These are phyloP conservation scores for Mycena sanguinolenta DNA, from an alignment of 768 basidiomycete species.

Conservation along the genomic window DNA sequence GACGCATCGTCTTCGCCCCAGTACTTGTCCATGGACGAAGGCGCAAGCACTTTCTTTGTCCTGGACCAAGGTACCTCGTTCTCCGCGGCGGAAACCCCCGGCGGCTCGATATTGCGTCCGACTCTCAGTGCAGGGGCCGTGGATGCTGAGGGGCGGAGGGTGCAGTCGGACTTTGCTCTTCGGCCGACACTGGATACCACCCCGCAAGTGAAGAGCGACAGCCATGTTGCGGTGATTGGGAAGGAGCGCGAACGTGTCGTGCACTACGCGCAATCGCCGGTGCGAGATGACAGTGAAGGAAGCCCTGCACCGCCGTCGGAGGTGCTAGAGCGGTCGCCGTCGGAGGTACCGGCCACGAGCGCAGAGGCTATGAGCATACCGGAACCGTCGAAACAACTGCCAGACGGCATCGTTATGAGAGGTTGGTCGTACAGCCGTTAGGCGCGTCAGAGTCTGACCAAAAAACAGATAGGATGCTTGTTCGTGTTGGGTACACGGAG, in stretches of 20 bases:
- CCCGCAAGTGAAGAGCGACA: conserved; percentile 32
- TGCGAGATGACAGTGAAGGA: conserved; percentile 11
- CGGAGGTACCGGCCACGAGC: conserved; percentile 71
- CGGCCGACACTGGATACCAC: conserved; percentile 22
- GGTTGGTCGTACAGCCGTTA: conserved; percentile 60
- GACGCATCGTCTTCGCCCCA: conserved; percentile 21
- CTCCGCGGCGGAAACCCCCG: conserved; percentile 4
- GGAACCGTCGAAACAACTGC: conserved; percentile 39
- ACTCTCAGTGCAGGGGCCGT: background rate
- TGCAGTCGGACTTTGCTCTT: conserved; percentile 25
- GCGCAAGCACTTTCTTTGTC: background rate
- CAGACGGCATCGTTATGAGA: conserved; percentile 77
- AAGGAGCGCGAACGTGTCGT: conserved; percentile 53
- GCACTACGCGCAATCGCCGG: conserved; percentile 52
- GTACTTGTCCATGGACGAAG: background rate
- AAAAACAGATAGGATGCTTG: conserved; percentile 87
- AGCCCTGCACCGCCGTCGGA: conserved; percentile 67
- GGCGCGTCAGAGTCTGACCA: conserved; percentile 18
- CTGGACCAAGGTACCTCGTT: conserved; percentile 20
- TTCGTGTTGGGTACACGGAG: conserved; percentile 77
- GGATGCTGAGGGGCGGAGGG: conserved; percentile 12
- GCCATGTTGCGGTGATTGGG: conserved; percentile 28
- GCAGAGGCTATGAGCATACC: conserved; percentile 65
- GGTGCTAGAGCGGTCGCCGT: conserved; percentile 75
- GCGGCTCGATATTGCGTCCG: conserved; percentile 23